These are phyloP conservation scores for Gossypium schwendimanii DNA, from an alignment of 441 rosid genomes.

Conservation along the genomic window DNA sequence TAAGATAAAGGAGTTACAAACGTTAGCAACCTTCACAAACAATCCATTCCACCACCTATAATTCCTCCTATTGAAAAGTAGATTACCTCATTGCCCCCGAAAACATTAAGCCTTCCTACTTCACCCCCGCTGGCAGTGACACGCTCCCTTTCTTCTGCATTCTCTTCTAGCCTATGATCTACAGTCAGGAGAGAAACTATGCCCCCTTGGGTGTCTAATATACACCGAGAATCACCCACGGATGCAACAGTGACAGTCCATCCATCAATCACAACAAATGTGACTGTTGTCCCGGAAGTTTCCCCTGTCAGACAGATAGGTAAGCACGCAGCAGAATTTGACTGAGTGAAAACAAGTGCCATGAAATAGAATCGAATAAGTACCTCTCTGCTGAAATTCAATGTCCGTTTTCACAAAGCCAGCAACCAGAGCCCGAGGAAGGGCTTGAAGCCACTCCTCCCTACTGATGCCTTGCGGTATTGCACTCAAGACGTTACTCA, in stretches of 20 bases:
- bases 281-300: conserved; percentile 95
- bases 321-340: conserved; percentile 11
- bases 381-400: conserved; percentile 89
- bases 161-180: conserved; percentile 93
- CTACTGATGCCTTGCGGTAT: conserved; percentile 58
- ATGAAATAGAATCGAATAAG: background rate
- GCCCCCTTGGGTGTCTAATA: conserved; percentile 89
- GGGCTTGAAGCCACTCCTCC: conserved; percentile 95
- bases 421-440: conserved; percentile 89
- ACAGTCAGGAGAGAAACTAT: conserved; percentile 85
- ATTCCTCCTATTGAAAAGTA: conserved; percentile 5
- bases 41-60: background rate
- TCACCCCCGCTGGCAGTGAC: conserved; percentile 99
- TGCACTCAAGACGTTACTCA: conserved; percentile 77
- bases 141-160: conserved; percentile 92
- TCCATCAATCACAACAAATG: conserved; percentile 86
- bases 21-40: conserved; percentile 4
- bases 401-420: conserved; percentile 98
- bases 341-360: conserved; percentile 4
- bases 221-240: conserved; percentile 95
- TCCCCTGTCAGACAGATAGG: conserved; percentile 50
- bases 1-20: background rate
- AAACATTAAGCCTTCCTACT: conserved; percentile 89
- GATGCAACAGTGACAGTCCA: conserved; percentile 98
- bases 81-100: conserved; percentile 83